A percentile compares a stretch with the other conserved stretches of the same genome.
Conservation (phyloP, 192 early-diverging fungal species). For the Coemansia sp. region DNA sequence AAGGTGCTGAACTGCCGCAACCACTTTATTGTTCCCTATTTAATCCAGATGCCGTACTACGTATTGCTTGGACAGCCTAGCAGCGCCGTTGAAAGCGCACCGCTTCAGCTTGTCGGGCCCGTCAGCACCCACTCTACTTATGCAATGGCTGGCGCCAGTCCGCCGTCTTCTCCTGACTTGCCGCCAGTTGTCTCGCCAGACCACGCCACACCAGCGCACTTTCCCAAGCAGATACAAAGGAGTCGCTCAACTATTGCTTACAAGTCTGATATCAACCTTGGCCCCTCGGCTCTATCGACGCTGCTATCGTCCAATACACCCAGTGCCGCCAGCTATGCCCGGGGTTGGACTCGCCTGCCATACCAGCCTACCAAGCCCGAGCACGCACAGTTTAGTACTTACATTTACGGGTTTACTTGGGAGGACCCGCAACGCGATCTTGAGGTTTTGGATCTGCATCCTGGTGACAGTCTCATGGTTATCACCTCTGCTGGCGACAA, state of each 20-base stretch:
- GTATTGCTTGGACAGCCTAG: constrained; percentile 74
- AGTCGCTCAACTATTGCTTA: neutral
- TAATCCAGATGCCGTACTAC: constrained; percentile 85
- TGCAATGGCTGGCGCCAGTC: neutral
- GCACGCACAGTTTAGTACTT: constrained; percentile 77
- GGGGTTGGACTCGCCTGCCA: constrained; percentile 52
- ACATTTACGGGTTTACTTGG: constrained; percentile 90
- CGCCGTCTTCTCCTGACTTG: neutral
- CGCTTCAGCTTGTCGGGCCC: neutral
- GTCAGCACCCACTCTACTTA: neutral
- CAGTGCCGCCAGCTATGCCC: neutral
- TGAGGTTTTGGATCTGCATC: constrained; percentile 66
- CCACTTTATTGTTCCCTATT: constrained; percentile 70
- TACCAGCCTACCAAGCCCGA: constrained; percentile 61
- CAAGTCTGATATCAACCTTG: neutral
- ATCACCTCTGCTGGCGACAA: constrained; percentile 88
- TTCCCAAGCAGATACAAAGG: neutral
- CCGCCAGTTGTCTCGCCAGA: neutral
- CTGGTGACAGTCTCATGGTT: constrained; percentile 73
- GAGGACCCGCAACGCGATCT: constrained; percentile 81
- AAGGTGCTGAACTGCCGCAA: constrained; percentile 77
- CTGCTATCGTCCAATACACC: neutral
- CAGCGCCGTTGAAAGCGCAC: neutral
- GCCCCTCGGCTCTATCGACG: neutral
- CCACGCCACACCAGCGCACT: neutral